Percentiles rank a stretch among this genome's conserved stretches.
These are phyloP conservation scores for Rubia tinctorum DNA, from an alignment of 305 asterid species.

Conservation along the genomic window DNA sequence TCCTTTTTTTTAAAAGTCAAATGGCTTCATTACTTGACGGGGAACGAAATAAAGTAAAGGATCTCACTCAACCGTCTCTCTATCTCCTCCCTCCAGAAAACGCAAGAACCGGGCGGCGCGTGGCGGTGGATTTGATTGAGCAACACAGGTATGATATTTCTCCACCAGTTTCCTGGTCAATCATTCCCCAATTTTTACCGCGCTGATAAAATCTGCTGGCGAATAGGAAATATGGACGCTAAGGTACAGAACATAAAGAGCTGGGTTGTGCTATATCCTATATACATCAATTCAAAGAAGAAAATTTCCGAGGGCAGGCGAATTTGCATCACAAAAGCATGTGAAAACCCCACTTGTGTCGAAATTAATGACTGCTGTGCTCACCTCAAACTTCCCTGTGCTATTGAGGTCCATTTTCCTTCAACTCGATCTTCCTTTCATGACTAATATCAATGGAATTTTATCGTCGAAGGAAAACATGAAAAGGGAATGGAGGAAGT, in stretches of 20 bases:
- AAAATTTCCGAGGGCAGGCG: conserved; percentile 73
- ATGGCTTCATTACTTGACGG: too few species aligned
- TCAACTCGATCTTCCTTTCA: neutral
- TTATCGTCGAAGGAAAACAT: neutral
- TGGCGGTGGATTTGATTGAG: too few species aligned
- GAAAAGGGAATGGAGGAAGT: too few species aligned
- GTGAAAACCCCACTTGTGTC: conserved; percentile 65
- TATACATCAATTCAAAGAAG: conserved; percentile 73
- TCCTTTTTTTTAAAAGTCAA: too few species aligned
- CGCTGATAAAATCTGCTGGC: too few species aligned
- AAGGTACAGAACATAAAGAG: conserved; percentile 53
- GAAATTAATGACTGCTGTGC: conserved; percentile 70
- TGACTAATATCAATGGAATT: neutral
- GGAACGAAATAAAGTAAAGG: too few species aligned
- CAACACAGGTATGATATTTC: too few species aligned
- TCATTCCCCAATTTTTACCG: too few species aligned
- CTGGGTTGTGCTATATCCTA: conserved; percentile 65
- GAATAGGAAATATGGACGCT: conserved; percentile 40
- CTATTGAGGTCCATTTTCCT: conserved; percentile 58
- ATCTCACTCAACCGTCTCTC: too few species aligned
- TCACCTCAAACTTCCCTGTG: conserved; percentile 64
- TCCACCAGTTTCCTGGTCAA: too few species aligned
- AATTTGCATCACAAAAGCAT: conserved; percentile 58
- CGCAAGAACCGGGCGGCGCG: too few species aligned
- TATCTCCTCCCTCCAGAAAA: too few species aligned